These are phyloP conservation scores for Leishmania aethiopica DNA, from an alignment of 208 protist genomes.

Conservation along the genomic window DNA sequence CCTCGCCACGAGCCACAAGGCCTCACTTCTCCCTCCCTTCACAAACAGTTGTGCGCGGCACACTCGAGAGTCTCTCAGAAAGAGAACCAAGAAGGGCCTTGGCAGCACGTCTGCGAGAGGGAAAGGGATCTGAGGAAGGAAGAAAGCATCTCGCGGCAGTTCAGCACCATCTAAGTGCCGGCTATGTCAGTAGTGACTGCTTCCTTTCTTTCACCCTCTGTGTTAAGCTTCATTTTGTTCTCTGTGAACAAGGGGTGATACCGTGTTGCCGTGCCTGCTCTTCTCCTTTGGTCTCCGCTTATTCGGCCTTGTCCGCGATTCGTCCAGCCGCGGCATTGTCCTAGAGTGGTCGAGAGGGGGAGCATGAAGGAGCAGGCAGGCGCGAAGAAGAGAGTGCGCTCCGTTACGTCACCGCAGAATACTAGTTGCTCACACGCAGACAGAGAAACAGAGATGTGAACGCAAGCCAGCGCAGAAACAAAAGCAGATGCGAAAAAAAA, in stretches of 20 bases:
- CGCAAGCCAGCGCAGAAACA: background rate
- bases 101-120: background rate
- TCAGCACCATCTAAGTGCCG: background rate
- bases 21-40: too few species aligned
- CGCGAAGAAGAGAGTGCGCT: background rate
- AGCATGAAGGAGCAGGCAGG: background rate
- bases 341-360: background rate
- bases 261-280: background rate
- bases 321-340: background rate
- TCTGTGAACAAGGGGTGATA: background rate
- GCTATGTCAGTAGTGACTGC: too few species aligned
- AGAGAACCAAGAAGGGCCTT: background rate
- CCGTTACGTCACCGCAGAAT: background rate
- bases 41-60: background rate
- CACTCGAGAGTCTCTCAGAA: background rate
- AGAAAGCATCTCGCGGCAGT: background rate
- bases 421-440: background rate
- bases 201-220: background rate
- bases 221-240: background rate
- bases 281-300: background rate
- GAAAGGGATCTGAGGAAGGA: background rate
- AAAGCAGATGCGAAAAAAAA: background rate
- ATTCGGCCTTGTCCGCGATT: background rate
- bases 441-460: background rate
- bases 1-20: background rate